Evolutionary conservation across 176 grass and related monocot species (phyloP).

Genomic region (Musa beccarii): DNA sequence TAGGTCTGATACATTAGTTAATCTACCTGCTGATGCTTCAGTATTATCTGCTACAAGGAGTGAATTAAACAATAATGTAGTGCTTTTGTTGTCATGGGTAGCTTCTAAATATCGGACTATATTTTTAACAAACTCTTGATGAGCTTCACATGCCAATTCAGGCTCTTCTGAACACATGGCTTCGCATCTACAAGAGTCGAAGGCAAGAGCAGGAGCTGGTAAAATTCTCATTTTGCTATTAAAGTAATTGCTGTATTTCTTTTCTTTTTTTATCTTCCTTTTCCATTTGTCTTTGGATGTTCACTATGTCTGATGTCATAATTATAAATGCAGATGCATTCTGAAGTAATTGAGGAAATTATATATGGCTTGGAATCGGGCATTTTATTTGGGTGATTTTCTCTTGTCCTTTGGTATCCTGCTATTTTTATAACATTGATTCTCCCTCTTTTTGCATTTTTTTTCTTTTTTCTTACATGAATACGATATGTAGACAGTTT

Average conservation of each 20-base stretch:
- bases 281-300: conserved; percentile 15
- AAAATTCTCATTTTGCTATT: not conserved
- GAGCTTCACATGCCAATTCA: conserved; percentile 20
- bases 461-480: not conserved
- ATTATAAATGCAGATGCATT: conserved; percentile 39
- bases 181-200: conserved; percentile 89
- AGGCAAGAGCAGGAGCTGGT: conserved; percentile 84
- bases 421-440: not conserved
- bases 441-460: not conserved
- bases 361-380: conserved; percentile 89
- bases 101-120: not conserved
- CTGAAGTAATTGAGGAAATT: conserved; percentile 90
- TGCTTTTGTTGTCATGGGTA: not conserved
- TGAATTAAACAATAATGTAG: not conserved
- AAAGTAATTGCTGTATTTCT: not conserved
- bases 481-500: not conserved
- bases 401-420: not conserved
- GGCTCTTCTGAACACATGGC: conserved; percentile 79
- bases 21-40: too few relatives aligned
- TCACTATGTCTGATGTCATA: conserved; percentile 17
- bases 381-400: conserved; percentile 89
- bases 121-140: not conserved
- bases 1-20: too few relatives aligned
- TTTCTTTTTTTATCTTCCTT: not conserved
- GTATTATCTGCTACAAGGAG: not conserved